These are phyloP conservation scores for Xylaria nigripes DNA, from an alignment of 495 filamentous ascomycete genomes.

Conservation along the genomic window DNA sequence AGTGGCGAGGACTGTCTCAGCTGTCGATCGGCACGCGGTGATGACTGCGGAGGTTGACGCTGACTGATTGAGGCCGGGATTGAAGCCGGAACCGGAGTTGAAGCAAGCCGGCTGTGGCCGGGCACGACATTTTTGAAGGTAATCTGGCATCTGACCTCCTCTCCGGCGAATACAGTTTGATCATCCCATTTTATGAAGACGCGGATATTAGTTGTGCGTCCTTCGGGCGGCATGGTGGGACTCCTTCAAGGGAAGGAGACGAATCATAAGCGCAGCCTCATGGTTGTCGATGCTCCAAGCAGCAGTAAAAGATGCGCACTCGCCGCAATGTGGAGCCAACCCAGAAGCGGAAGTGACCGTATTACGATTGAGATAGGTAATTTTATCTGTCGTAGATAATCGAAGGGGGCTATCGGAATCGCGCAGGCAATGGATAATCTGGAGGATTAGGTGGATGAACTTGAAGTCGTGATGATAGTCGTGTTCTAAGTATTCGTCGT, in stretches of 20 bases:
- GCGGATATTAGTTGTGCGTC: conserved; percentile 58
- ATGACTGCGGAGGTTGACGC: conserved; percentile 25
- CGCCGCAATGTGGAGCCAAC: neutral
- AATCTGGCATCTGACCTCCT: conserved; percentile 88
- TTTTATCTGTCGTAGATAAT: neutral
- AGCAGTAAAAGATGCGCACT: neutral
- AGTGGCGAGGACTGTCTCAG: conserved; percentile 32
- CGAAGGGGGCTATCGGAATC: neutral
- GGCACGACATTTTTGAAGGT: conserved; percentile 85
- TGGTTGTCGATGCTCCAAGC: conserved; percentile 6
- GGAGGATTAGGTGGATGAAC: neutral
- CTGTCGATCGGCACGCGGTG: conserved; percentile 31
- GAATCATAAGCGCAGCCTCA: conserved; percentile 17
- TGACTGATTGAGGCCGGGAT: conserved; percentile 32
- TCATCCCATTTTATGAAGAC: conserved; percentile 93
- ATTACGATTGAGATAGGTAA: neutral
- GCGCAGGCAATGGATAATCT: neutral
- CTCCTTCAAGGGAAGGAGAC: conserved; percentile 29
- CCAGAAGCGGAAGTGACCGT: neutral
- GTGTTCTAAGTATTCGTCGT: conserved; percentile 5
- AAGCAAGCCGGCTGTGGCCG: conserved; percentile 22
- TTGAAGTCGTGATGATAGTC: conserved; percentile 4
- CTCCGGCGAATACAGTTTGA: conserved; percentile 87
- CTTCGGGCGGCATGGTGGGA: conserved; percentile 37
- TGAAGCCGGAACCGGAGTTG: conserved; percentile 34